A percentile compares a stretch with the other conserved stretches of the same genome.
Evolutionary conservation across 805 yeast species (phyloP).

Genomic region (Candida taoyuanica): DNA sequence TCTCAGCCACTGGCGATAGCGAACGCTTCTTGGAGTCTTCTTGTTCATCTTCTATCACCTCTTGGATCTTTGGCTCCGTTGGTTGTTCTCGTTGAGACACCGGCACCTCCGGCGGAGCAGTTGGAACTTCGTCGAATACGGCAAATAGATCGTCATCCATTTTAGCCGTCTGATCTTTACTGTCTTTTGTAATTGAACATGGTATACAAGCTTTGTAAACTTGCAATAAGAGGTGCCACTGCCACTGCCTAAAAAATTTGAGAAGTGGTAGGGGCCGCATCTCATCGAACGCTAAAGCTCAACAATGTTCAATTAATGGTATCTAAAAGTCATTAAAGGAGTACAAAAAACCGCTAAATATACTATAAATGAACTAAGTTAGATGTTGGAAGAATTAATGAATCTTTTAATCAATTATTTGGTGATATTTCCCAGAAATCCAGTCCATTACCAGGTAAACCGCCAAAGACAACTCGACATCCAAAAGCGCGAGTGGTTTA

Average conservation of each 20-base stretch:
- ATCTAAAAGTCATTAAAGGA: too few species aligned
- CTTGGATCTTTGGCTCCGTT: constrained; percentile 9
- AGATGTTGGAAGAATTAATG: too few species aligned
- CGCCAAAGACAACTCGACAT: too few species aligned
- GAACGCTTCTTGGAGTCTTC: constrained; percentile 25
- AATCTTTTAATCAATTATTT: too few species aligned
- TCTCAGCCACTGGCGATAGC: constrained; percentile 18
- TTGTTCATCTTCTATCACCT: constrained; percentile 8
- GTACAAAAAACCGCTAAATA: too few species aligned
- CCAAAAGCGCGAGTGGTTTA: constrained; percentile 45
- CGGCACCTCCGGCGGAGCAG: constrained; percentile 24
- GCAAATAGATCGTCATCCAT: constrained; percentile 53
- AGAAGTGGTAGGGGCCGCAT: constrained; percentile 8
- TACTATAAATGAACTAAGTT: too few species aligned
- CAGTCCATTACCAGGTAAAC: too few species aligned
- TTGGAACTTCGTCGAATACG: constrained; percentile 56
- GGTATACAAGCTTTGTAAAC: neutral
- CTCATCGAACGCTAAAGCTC: constrained; percentile 7
- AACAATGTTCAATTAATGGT: too few species aligned
- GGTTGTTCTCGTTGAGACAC: constrained; percentile 3
- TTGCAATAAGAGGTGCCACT: neutral
- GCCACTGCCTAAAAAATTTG: constrained; percentile 9
- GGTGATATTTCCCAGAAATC: too few species aligned
- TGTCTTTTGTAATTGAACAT: too few species aligned
- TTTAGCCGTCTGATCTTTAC: neutral